Conservation (phyloP, 495 filamentous ascomycete species). For the Talaromyces adpressus region DNA sequence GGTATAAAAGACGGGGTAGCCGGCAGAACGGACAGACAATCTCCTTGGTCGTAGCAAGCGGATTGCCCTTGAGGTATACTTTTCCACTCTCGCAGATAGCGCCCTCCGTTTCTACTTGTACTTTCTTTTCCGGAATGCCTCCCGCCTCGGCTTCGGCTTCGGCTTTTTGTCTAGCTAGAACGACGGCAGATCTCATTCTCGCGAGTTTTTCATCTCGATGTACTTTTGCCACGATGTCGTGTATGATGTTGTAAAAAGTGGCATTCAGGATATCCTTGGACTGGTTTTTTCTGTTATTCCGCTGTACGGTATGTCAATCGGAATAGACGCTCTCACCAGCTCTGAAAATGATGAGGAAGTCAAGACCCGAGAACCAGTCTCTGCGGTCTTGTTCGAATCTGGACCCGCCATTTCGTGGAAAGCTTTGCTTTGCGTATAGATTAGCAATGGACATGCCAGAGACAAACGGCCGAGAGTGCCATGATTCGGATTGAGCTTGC, state of each 20-base stretch:
- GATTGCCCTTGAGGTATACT: conserved; percentile 68
- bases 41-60: conserved; percentile 63
- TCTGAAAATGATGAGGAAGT: conserved; percentile 39
- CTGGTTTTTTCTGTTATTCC: conserved; percentile 17
- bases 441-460: not conserved
- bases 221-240: conserved; percentile 61
- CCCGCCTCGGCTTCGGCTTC: conserved; percentile 39
- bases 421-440: not conserved
- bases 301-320: not conserved
- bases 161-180: conserved; percentile 60
- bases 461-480: not conserved
- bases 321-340: conserved; percentile 26
- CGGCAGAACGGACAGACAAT: conserved; percentile 61
- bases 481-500: not conserved
- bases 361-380: not conserved
- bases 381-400: conserved; percentile 1
- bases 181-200: conserved; percentile 66
- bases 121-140: conserved; percentile 27
- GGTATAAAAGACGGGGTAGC: conserved; percentile 56
- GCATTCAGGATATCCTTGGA: conserved; percentile 55
- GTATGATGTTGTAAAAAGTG: conserved; percentile 64
- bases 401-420: not conserved
- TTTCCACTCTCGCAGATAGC: conserved; percentile 67
- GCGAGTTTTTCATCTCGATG: conserved; percentile 70
- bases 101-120: conserved; percentile 58